Evolutionary conservation across 148 eudicot genomes (phyloP).

Genomic region (Silene uniflora): DNA sequence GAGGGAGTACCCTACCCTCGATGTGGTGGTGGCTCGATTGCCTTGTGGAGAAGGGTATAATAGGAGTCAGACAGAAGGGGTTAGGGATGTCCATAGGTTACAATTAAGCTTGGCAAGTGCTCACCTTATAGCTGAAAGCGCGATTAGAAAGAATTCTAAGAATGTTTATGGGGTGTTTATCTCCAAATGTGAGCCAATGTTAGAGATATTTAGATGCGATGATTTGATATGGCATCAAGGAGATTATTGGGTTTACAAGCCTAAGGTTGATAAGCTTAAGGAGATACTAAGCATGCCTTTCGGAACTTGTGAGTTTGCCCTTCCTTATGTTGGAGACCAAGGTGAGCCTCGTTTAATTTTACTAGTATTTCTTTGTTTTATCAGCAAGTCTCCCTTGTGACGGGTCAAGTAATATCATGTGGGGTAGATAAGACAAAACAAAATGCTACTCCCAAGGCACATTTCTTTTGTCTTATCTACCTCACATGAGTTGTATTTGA

Average conservation of each 20-base stretch:
- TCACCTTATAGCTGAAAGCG: conserved; percentile 40
- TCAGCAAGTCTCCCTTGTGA: too few species aligned
- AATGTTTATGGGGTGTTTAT: conserved; percentile 49
- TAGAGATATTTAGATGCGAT: conserved; percentile 74
- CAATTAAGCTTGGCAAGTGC: conserved; percentile 62
- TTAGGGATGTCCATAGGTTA: conserved; percentile 57
- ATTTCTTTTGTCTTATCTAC: too few species aligned
- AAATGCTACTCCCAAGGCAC: too few species aligned
- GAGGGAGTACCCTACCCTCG: conserved; percentile 15
- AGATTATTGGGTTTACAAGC: conserved; percentile 49
- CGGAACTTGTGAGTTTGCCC: conserved; percentile 64
- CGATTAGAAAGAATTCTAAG: background rate
- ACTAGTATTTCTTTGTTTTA: too few species aligned
- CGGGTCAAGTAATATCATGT: too few species aligned
- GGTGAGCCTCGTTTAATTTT: conserved; percentile 1
- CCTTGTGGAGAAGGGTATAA: conserved; percentile 32
- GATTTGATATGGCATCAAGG: conserved; percentile 59
- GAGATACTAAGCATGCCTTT: conserved; percentile 51
- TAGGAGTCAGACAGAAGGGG: conserved; percentile 17
- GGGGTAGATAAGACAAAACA: too few species aligned
- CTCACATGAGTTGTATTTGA: too few species aligned
- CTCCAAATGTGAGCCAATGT: conserved; percentile 64
- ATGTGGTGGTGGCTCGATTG: conserved; percentile 53
- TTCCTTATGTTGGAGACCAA: conserved; percentile 21
- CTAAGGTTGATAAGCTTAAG: conserved; percentile 41